Percentiles rank a stretch among this genome's conserved stretches.
These are phyloP conservation scores for Colletotrichum sp. DNA, from an alignment of 2,329 filamentous ascomycete species.

Conservation along the genomic window DNA sequence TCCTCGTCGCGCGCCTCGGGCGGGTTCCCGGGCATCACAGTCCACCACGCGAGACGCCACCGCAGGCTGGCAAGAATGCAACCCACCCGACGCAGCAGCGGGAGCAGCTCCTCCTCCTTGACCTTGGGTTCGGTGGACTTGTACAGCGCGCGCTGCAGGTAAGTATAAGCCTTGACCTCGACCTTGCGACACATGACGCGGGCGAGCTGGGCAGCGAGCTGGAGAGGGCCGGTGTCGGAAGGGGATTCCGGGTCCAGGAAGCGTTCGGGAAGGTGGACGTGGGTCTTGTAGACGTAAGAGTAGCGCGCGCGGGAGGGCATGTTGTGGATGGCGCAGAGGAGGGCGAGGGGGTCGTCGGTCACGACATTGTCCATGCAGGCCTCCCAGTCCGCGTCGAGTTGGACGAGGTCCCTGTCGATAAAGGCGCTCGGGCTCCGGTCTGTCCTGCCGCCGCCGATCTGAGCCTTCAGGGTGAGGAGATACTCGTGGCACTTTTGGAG, in stretches of 20 bases:
- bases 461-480: conserved; percentile 38
- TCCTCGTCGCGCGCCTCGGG: conserved; percentile 30
- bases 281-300: conserved; percentile 34
- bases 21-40: conserved; percentile 36
- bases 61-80: conserved; percentile 40
- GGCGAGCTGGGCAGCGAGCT: conserved; percentile 46
- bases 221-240: conserved; percentile 39
- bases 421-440: conserved; percentile 45
- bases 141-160: conserved; percentile 38
- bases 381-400: conserved; percentile 32
- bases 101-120: conserved; percentile 32
- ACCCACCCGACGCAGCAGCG: conserved; percentile 7
- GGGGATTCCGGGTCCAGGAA: conserved; percentile 40
- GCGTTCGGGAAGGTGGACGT: conserved; percentile 25
- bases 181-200: conserved; percentile 49
- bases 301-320: conserved; percentile 50
- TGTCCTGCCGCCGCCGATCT: conserved; percentile 38
- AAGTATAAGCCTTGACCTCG: conserved; percentile 47
- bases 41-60: conserved; percentile 50
- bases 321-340: conserved; percentile 47
- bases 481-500: conserved; percentile 44
- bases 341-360: conserved; percentile 39
- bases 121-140: background rate
- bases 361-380: conserved; percentile 44
- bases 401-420: conserved; percentile 44